Evolutionary conservation across 345 rosid species (phyloP), one percentile per base, ranked within the genome.

Genomic region (Salix caprea): DNA sequence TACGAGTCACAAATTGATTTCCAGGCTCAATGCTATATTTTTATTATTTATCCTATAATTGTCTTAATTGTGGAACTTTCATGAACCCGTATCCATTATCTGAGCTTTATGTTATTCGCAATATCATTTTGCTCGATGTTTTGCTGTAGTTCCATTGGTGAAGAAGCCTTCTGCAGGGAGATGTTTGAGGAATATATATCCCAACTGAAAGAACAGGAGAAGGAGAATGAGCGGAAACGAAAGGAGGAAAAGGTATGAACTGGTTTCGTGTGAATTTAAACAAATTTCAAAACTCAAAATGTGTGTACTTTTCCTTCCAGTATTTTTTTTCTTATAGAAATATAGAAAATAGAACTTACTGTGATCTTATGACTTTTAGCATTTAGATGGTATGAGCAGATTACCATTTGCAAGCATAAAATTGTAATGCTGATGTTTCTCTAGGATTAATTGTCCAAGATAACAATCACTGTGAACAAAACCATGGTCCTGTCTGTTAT

Each of bases 221-320:
- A 85, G 80, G 92, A 87, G 75, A 82, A 82, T 73, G 92, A 91
- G 77, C 82, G 82, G 66, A 86, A 82, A 78, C 84, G 88, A 37
- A 91, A 89, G 81, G 92, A 87, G 80, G 94, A 89, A 56, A 93
- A 89, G 96, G 98, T 94, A 87, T 28, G 68, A 50, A 48, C 79
- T 21, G 30, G 36, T 70, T 77, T 37, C 40, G 21, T 46, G 46
- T 56, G 60, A 23, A 34, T 60, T 54, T 75, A 23, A 7, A 37
- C 44, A 16, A 21, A 11, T 11, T 34, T 37, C 44, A 66, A 15
- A 37, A 58, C 28, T 58, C 13, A 4, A 54, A 32, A 32, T 32
- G 34, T 54, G 23, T 54, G 21, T 19, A 18, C 21, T 54, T 54
- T 7, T 54, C 60, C 24, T 7, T 54, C 21, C 2, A 21, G 21